Evolutionary conservation across 495 filamentous ascomycete genomes (phyloP), one percentile per base, ranked within the genome.

Genomic region (Chaetomium fimeti): DNA sequence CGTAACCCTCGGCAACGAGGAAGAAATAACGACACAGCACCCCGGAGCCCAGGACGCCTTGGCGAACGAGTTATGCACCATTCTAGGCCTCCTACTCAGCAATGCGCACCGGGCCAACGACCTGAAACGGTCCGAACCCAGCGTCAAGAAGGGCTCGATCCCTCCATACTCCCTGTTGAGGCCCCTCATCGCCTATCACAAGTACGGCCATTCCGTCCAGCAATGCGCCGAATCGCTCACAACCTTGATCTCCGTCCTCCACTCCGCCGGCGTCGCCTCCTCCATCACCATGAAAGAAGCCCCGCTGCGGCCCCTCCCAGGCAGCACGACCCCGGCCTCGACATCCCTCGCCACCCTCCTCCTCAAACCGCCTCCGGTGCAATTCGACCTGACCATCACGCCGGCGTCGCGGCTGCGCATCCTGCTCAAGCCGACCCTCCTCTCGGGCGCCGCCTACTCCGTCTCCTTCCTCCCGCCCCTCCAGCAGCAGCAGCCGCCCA

Each of bases 61-160:
- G 56, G 89, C 89, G 4, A 79, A 90, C 68, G 81, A 76, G 0
- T 74, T 91, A 27, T 79, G 80, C 5, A 76, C 86, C 57, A 79
- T 83, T 1, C 79, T 92, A 5, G 81, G 85, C 12, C 79, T 93
- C 48, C 80, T 92, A 13, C 84, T 93, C 13, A 79, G 79, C 27
- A 84, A 89, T 63, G 83, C 88, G 12, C 90, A 94, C 75, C 80
- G 85, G 15, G 83, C 87, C 65, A 90, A 85, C 52, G 78, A 67
- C 28, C 40, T 85, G 5, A 81, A 76, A 7, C 81, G 83, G 12
- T 63, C 60, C 18, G 68, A 59, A 15, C 59, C 65, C 16, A 27
- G 43, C n/a, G 29, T 16, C 6, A 48, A 75, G 43, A 85, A 78
- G 59, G 79, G 79, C 52, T 62, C 78, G 9, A 70, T 74, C 3